Percentiles rank a stretch among this genome's conserved stretches.
phyloP scores from a whole-genome alignment of 73 alveolate genomes.

The Blepharisma japonicum region DNA sequence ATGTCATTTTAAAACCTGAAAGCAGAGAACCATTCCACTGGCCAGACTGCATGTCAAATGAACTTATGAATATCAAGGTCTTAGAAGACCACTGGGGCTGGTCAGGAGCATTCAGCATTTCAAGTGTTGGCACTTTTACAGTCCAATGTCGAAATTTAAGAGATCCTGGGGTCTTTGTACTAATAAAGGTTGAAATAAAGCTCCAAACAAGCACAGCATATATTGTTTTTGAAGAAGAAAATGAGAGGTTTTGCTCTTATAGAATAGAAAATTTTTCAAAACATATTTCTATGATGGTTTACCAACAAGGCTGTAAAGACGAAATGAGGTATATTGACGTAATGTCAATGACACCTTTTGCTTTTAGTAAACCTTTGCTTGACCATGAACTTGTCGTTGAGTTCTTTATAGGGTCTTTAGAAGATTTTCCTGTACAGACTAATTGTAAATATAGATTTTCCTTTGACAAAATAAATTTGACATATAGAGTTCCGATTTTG shows the following conservation, averaged over 20 bases:
- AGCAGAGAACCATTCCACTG: conserved; percentile 18
- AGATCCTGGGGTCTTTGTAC: background rate
- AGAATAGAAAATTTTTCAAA: background rate
- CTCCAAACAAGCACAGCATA: background rate
- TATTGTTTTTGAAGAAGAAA: conserved; percentile 22
- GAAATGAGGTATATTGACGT: background rate
- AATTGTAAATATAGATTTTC: background rate
- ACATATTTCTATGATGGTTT: background rate
- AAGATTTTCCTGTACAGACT: background rate
- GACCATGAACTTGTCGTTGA: conserved; percentile 20
- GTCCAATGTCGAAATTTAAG: background rate
- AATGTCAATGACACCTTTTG: conserved; percentile 14
- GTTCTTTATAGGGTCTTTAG: background rate
- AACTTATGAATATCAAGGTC: background rate
- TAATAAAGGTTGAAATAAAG: background rate
- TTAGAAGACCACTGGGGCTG: background rate
- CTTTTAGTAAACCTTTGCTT: conserved; percentile 19
- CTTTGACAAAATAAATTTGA: conserved; percentile 6
- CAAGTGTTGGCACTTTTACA: conserved; percentile 8
- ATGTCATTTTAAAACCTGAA: background rate
- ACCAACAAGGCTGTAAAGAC: conserved; percentile 4
- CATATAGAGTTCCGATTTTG: background rate
- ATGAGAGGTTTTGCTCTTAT: conserved; percentile 4
- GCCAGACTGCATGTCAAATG: conserved; percentile 7
- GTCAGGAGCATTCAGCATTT: conserved; percentile 12